phyloP scores from a whole-genome alignment of 176 grass and related monocot genomes.

The Bolboschoenus planiculmis region DNA sequence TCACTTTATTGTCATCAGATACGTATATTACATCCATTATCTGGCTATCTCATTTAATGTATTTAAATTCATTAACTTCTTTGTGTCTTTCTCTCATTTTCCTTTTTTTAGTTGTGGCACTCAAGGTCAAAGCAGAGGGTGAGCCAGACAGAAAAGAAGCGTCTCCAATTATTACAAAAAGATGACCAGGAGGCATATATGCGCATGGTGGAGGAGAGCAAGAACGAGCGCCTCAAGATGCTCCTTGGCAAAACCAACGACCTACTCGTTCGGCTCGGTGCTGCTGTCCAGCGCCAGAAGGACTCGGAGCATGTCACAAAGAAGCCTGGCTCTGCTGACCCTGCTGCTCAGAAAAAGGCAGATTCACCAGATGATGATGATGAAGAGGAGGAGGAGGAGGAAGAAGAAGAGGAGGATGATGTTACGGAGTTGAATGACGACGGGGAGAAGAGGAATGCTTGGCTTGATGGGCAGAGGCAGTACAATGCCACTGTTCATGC shows the following conservation, averaged over 20 bases:
- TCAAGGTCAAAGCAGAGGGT: constrained; percentile 82
- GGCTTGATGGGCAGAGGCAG: constrained; percentile 67
- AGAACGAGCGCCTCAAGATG: constrained; percentile 96
- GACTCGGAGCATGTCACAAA: constrained; percentile 80
- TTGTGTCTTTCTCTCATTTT: not conserved
- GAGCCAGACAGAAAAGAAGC: constrained; percentile 65
- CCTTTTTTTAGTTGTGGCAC: constrained; percentile 76
- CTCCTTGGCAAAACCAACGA: constrained; percentile 97
- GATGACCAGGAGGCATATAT: constrained; percentile 99
- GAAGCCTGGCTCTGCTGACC: constrained; percentile 57
- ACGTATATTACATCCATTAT: not conserved
- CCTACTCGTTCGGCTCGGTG: constrained; percentile 86
- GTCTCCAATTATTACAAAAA: constrained; percentile 74
- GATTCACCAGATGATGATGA: constrained; percentile 3
- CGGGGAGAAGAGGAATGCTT: constrained; percentile 30
- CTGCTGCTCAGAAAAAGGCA: constrained; percentile 9
- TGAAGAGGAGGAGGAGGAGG: constrained; percentile 5
- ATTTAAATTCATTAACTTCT: not conserved
- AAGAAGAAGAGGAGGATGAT: not conserved
- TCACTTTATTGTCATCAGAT: not conserved
- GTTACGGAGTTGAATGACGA: constrained; percentile 16
- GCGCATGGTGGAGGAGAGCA: constrained; percentile 98
- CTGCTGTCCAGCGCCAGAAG: constrained; percentile 95
- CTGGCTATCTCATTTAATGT: not conserved
- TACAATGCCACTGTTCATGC: constrained; percentile 96